Base-by-base conservation (phyloP, 2,329 filamentous ascomycete genomes). In the Verticillium nonalfalfae region DNA sequence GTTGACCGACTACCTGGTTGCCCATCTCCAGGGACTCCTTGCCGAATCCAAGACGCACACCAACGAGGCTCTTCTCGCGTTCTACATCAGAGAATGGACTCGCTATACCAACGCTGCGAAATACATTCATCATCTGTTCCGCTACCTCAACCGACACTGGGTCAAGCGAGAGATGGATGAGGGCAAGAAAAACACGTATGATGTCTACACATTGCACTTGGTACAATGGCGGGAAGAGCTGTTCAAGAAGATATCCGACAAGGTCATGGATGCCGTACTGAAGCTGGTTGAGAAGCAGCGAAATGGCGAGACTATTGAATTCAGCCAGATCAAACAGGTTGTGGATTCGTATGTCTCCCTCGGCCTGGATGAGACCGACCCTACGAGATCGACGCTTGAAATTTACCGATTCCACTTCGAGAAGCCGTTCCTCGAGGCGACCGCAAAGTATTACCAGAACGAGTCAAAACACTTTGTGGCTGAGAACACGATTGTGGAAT, bases 141-240 rank as follows among this genome's bases (percentile, higher is more conserved):
- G 90, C 60, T 99, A 99, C 72, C 85, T 99, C 33, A 99, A 99
- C 72, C 87, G 95, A 35, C 95, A 99, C 77, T 99, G 96, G 95
- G 95, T 99, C 1, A 99, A 97, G 82, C 85, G 95, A 35, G 95
- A 99, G 78, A 97, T 99, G 78, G 95, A 99, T 66, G 95, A 99
- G 75, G 95, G 95, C 38, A 98, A 99, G 79, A 97, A 98, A 80
- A 91, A 94, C 70, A 91, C 98, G 7, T 98, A 96, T 75, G 95
- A 99, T 74, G 95, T 99, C 57, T 99, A 99, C 76, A 99, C 95
- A 0, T 79, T 99, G 39, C 95, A 99, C 70, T 81, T 99, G 50
- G 95, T 98, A 21, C 91, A 94, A 72, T 99, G 95, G 95, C 93
- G 93, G 67, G 85, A 90, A 67, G 91, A 96, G 63, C 88, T 99